Evolutionary conservation across 2,329 filamentous ascomycete genomes (phyloP).

Genomic region (Diplodia corticola): DNA sequence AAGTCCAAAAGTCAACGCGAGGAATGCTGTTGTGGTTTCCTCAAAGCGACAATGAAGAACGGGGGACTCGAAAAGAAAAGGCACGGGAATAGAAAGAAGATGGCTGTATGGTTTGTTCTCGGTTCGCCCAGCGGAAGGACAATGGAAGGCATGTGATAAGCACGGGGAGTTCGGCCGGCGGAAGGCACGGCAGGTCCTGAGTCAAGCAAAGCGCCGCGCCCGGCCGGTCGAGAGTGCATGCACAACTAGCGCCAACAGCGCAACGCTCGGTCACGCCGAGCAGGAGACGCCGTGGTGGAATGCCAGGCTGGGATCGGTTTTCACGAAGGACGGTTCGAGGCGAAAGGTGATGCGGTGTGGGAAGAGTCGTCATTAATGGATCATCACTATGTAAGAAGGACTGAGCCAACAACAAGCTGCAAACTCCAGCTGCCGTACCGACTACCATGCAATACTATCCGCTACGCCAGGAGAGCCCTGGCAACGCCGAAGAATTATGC

Average conservation of each 20-base stretch:
- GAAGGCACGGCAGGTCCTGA: constrained; percentile 12
- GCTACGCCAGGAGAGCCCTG: constrained; percentile 4
- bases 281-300: not conserved
- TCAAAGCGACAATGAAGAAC: not conserved
- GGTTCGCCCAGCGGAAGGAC: not conserved
- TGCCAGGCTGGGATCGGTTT: not conserved
- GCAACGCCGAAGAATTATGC: constrained; percentile 22
- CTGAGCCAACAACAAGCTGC: constrained; percentile 6
- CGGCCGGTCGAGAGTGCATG: not conserved
- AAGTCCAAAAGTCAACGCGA: not conserved
- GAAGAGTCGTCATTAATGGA: constrained; percentile 13
- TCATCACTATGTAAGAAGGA: constrained; percentile 22
- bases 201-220: not conserved
- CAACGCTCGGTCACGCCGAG: not conserved
- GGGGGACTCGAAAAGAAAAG: not conserved
- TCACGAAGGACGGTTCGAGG: not conserved
- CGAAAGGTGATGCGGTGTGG: not conserved
- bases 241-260: not conserved
- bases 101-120: not conserved
- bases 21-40: not conserved
- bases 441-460: constrained; percentile 15
- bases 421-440: constrained; percentile 16
- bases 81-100: not conserved
- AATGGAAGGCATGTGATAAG: not conserved
- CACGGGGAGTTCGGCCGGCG: not conserved